Evolutionary conservation across 108 stramenopile genomes (phyloP), one percentile per base, ranked within the genome.

Genomic region (Licmophora abbreviata): DNA sequence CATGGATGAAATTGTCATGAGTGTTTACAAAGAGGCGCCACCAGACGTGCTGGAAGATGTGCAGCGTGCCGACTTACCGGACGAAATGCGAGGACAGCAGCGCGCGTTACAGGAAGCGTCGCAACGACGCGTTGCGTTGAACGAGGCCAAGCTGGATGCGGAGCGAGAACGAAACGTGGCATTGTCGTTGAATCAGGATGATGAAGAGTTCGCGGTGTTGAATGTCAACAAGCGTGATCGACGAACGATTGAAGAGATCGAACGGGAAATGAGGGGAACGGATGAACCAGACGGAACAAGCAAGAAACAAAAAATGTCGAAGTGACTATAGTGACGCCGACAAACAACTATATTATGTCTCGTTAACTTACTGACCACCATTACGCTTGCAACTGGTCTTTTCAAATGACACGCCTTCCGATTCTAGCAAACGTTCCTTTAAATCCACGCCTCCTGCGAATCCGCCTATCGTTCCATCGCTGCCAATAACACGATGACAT

Each of bases 171-270:
- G n/a, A n/a, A n/a, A n/a, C n/a, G n/a, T n/a, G n/a, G n/a, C n/a
- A n/a, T n/a, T n/a, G n/a, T n/a, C n/a, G n/a, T 29, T 54, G 60
- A 68, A 43, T 44, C 32, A 68, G 45, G 45, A 50, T 14, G 65
- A 49, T 17, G 72, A 61, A 11, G 63, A 82, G 47, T 64, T 85
- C 28, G 64, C 68, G 7, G 70, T 58, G 9, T 48, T 91, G 59
- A 91, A 91, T 70, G 71, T 69, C 28, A 59, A 80, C 20, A 91
- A 91, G 56, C 69, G 89, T 29, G 89, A 91, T 72, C 60, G 85
- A 37, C 51, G 89, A 26, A 91, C 85, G 5, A 71, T 91, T 46
- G 89, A 86, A 58, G 85, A 91, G 41, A 82, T 82, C 48, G 79
- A 91, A 54, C 65, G 64, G 45, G 88, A 77, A 3, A 26, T 46